Conservation (phyloP, 2,329 filamentous ascomycete genomes). For the Colletotrichum sp. region DNA sequence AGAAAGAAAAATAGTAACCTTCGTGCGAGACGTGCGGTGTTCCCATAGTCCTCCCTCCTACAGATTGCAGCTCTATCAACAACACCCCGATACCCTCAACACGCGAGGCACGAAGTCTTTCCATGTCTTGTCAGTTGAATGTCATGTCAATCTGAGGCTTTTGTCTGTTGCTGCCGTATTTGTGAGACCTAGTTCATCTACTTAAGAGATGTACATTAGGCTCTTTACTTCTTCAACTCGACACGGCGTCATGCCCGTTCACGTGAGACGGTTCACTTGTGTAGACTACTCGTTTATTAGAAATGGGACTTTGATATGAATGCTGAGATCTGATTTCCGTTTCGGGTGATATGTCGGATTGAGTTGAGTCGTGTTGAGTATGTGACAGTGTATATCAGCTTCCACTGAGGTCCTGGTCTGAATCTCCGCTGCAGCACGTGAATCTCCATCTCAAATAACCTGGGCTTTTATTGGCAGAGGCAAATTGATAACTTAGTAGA, state of each 20-base stretch:
- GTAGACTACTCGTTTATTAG: not conserved
- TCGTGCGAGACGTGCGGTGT: not conserved
- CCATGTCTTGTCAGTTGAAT: not conserved
- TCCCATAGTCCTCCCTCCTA: not conserved
- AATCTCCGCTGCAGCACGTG: not conserved
- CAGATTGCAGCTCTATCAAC: not conserved
- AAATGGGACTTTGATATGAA: not conserved
- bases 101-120: not conserved
- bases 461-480: not conserved
- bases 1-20: not conserved
- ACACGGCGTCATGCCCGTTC: not conserved
- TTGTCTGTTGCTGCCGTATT: not conserved
- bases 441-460: not conserved
- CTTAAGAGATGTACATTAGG: not conserved
- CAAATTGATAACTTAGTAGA: accelerated
- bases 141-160: not conserved
- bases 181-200: not conserved
- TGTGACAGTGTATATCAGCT: not conserved
- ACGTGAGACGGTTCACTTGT: not conserved
- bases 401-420: not conserved
- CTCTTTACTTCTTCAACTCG: not conserved
- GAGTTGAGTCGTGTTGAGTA: not conserved
- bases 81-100: not conserved
- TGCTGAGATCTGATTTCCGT: not conserved
- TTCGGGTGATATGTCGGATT: not conserved